Evolutionary conservation across 345 rosid genomes (phyloP).

Genomic region (Turnera subulata): DNA sequence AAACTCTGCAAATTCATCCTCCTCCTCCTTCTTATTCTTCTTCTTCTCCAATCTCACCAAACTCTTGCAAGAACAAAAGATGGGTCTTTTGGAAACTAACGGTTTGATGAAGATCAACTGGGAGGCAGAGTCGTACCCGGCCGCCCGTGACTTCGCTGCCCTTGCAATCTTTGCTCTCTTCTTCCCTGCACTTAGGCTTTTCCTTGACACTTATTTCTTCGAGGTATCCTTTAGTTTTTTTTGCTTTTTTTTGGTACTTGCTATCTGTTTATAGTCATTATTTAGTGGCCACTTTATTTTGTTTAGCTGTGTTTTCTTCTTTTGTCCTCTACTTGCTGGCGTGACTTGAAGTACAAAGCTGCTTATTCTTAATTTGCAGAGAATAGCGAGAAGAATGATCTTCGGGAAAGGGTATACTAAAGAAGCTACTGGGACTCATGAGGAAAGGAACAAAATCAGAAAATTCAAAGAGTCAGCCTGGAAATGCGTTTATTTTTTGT

Average conservation of each 20-base stretch:
- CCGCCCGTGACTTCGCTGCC: conserved; percentile 21
- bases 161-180: conserved; percentile 36
- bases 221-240: conserved; percentile 26
- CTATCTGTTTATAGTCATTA: background rate
- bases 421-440: conserved; percentile 23
- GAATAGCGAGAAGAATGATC: conserved; percentile 50
- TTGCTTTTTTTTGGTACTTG: background rate
- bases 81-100: conserved; percentile 14
- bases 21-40: background rate
- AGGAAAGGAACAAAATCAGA: conserved; percentile 47
- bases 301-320: background rate
- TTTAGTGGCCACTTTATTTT: background rate
- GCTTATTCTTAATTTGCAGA: conserved; percentile 39
- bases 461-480: conserved; percentile 98
- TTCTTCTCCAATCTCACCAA: background rate
- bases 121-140: conserved; percentile 43
- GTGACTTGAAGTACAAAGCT: background rate
- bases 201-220: conserved; percentile 37
- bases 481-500: conserved; percentile 81
- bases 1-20: no score
- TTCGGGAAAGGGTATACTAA: conserved; percentile 40
- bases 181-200: conserved; percentile 35
- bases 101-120: conserved; percentile 28
- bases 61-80: background rate
- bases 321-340: background rate